Conservation (phyloP, 352 stramenopile genomes). For the Pythium guiyangense region DNA sequence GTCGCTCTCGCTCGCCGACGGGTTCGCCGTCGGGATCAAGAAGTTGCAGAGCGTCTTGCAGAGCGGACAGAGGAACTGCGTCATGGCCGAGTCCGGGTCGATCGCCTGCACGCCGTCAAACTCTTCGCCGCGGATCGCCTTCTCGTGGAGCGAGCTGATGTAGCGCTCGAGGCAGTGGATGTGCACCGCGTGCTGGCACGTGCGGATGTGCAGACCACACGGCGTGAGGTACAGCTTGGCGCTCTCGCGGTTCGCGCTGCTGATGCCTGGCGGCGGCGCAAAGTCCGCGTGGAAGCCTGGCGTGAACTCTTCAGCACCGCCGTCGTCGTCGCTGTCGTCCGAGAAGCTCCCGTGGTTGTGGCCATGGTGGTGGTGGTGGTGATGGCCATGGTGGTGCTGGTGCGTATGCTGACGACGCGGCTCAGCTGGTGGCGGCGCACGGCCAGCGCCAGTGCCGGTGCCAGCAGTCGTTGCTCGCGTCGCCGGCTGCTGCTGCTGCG, state of each 20-base stretch:
- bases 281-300: constrained; percentile 37
- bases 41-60: constrained; percentile 93
- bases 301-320: constrained; percentile 30
- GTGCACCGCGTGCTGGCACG: constrained; percentile 84
- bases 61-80: constrained; percentile 89
- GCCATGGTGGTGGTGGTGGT: constrained; percentile 20
- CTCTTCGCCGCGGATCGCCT: constrained; percentile 83
- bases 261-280: constrained; percentile 39
- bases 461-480: too few species aligned
- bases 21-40: constrained; percentile 76
- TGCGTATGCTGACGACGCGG: constrained; percentile 14
- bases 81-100: constrained; percentile 85
- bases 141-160: constrained; percentile 82
- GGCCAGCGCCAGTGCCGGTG: neutral
- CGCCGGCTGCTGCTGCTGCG: too few species aligned
- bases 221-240: constrained; percentile 71
- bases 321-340: constrained; percentile 51
- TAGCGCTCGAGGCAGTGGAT: constrained; percentile 86
- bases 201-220: constrained; percentile 79
- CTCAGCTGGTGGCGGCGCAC: constrained; percentile 9
- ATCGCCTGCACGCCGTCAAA: constrained; percentile 88
- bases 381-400: constrained; percentile 18
- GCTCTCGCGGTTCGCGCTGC: constrained; percentile 36
- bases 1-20: constrained; percentile 10
- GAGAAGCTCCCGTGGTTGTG: constrained; percentile 28